These are phyloP conservation scores for Alliaria petiolata DNA, from an alignment of 345 rosid species.

Conservation along the genomic window DNA sequence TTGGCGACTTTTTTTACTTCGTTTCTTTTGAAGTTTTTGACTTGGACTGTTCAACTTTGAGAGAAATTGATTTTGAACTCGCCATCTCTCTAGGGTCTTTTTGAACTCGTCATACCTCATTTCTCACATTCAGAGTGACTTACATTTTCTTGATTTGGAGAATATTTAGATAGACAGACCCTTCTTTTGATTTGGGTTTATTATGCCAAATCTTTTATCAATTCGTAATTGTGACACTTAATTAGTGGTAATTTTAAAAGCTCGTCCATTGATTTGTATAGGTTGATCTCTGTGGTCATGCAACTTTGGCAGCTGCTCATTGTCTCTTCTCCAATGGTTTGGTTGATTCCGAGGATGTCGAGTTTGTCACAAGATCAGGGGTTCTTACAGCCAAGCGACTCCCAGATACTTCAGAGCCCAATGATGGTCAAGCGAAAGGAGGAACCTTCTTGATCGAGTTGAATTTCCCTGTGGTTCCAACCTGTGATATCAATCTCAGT, in stretches of 20 bases:
- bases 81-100: too few species aligned
- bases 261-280: constrained; percentile 1
- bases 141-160: not conserved
- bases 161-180: not conserved
- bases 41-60: not conserved
- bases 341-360: constrained; percentile 48
- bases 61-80: not conserved
- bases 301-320: constrained; percentile 80
- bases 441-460: constrained; percentile 43
- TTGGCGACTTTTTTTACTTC: not conserved
- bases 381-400: constrained; percentile 59
- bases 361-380: constrained; percentile 67
- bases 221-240: not conserved
- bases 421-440: constrained; percentile 34
- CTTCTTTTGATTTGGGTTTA: not conserved
- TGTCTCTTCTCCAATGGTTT: constrained; percentile 48
- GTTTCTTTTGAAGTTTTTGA: not conserved
- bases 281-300: constrained; percentile 87
- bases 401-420: constrained; percentile 9
- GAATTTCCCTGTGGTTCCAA: constrained; percentile 45
- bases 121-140: not conserved
- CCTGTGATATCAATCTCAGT: constrained; percentile 33
- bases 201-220: not conserved
- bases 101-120: too few species aligned
- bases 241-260: not conserved